Conservation (phyloP, 1,284 basidiomycete species). For the Singerocomus inundabilis region DNA sequence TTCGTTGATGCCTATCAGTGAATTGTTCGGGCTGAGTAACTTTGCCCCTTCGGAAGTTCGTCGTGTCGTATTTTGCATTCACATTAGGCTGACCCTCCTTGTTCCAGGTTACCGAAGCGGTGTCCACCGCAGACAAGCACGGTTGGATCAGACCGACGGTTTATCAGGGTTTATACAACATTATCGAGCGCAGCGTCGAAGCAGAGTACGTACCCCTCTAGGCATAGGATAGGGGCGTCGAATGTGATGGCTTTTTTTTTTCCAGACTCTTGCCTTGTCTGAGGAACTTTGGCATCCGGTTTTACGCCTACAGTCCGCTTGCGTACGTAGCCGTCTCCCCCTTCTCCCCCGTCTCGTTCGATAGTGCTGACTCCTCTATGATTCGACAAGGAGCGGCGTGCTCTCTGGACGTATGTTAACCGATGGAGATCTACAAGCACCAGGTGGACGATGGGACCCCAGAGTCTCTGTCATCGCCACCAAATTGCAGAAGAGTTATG, state of each 20-base stretch:
- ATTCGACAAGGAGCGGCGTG: slow-evolving; percentile 7
- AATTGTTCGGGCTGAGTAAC: slow-evolving; percentile 45
- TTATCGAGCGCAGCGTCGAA: slow-evolving; percentile 42
- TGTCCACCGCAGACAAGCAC: slow-evolving; percentile 32
- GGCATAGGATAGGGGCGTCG: too few relatives aligned
- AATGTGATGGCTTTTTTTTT: not conserved
- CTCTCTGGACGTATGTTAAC: slow-evolving; percentile 13
- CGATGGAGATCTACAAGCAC: slow-evolving; percentile 7
- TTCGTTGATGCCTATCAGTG: slow-evolving; percentile 26
- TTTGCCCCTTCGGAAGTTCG: slow-evolving; percentile 41
- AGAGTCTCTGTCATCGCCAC: slow-evolving; percentile 1
- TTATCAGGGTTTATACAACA: slow-evolving; percentile 41
- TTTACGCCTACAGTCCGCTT: slow-evolving; percentile 51
- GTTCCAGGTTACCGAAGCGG: slow-evolving; percentile 37
- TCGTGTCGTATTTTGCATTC: not conserved
- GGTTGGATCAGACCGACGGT: slow-evolving; percentile 35
- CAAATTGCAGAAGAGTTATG: slow-evolving; percentile 1
- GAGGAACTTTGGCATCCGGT: slow-evolving; percentile 45
- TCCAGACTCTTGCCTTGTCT: slow-evolving; percentile 41
- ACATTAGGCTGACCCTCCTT: not conserved
- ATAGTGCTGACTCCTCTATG: not conserved
- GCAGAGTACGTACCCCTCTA: slow-evolving; percentile 30
- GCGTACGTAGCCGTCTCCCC: slow-evolving; percentile 32
- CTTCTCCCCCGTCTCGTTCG: not conserved
- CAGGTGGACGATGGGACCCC: slow-evolving; percentile 16